Conservation (phyloP, 1,284 basidiomycete species). For the Tilletia caries region DNA sequence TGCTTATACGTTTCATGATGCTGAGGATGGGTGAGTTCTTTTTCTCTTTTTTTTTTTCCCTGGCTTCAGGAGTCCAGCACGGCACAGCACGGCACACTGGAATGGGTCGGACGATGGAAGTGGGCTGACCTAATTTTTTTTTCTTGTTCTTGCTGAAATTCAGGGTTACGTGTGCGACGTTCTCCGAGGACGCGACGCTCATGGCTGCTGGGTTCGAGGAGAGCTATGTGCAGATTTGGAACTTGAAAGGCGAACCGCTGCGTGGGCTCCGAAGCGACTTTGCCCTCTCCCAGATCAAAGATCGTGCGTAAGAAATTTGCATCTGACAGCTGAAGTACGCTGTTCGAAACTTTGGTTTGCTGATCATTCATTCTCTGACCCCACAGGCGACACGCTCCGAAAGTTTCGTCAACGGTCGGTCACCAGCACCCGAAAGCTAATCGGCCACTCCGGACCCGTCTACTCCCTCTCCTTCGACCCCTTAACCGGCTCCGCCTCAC, state of each 20-base stretch:
- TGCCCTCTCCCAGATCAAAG: constrained; percentile 65
- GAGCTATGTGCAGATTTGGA: constrained; percentile 93
- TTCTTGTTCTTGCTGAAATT: constrained; percentile 9
- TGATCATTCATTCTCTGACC: background rate
- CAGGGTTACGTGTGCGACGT: constrained; percentile 79
- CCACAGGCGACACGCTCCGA: constrained; percentile 23
- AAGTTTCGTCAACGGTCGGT: constrained; percentile 31
- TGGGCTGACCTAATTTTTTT: no score
- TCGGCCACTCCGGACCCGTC: constrained; percentile 94
- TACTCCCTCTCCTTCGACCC: constrained; percentile 94
- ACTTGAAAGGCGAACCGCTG: constrained; percentile 84
- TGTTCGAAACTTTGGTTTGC: background rate
- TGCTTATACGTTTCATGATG: constrained; percentile 52
- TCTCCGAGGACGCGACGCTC: constrained; percentile 86
- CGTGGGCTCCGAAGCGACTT: constrained; percentile 74
- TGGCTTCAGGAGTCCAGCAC: no score
- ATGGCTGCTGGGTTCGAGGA: constrained; percentile 95
- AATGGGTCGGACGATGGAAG: no score
- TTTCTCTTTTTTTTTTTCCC: no score
- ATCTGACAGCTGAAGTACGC: constrained; percentile 66
- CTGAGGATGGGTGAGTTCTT: constrained; percentile 54
- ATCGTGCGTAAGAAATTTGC: constrained; percentile 60
- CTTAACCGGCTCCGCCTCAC: constrained; percentile 73
- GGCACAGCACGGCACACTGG: no score
- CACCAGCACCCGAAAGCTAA: constrained; percentile 68